phyloP scores from a whole-genome alignment of 371 early-diverging fungal species.

The Globomyces sp. region DNA sequence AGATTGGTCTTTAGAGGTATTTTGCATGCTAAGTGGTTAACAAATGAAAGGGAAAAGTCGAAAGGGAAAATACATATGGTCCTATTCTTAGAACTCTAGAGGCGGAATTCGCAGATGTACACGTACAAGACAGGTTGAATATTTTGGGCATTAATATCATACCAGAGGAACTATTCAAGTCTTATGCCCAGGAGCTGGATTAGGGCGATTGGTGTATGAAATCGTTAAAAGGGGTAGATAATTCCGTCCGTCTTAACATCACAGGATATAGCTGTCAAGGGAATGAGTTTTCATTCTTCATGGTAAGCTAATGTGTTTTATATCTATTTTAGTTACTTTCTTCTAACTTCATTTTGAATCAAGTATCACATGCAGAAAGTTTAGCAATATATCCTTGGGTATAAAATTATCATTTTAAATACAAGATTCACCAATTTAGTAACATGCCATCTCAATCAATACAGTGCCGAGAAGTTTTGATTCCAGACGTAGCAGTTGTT shows the following conservation, averaged over 20 bases:
- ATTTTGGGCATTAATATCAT: neutral
- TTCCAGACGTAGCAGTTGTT: constrained; percentile 82
- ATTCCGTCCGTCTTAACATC: no score
- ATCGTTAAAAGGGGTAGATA: constrained; percentile 55
- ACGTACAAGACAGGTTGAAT: constrained; percentile 24
- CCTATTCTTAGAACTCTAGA: constrained; percentile 77
- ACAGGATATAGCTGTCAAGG: constrained; percentile 42
- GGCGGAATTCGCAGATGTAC: constrained; percentile 37
- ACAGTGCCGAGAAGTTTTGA: constrained; percentile 62
- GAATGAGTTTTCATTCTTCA: constrained; percentile 52
- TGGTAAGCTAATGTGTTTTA: constrained; percentile 30
- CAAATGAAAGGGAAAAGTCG: constrained; percentile 67
- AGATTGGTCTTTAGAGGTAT: constrained; percentile 65
- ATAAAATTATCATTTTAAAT: no score
- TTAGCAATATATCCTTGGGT: constrained; percentile 72
- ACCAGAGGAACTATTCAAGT: constrained; percentile 59
- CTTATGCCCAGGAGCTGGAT: constrained; percentile 88
- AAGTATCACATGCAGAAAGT: constrained; percentile 34
- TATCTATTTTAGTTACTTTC: constrained; percentile 62
- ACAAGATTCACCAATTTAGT: constrained; percentile 78
- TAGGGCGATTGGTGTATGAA: constrained; percentile 86
- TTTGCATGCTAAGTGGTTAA: constrained; percentile 1
- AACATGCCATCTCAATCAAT: constrained; percentile 63
- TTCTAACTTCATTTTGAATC: constrained; percentile 84
- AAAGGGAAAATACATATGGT: constrained; percentile 75